Base-by-base conservation (phyloP, 306 rosid genomes). In the Lablab purpureus region DNA sequence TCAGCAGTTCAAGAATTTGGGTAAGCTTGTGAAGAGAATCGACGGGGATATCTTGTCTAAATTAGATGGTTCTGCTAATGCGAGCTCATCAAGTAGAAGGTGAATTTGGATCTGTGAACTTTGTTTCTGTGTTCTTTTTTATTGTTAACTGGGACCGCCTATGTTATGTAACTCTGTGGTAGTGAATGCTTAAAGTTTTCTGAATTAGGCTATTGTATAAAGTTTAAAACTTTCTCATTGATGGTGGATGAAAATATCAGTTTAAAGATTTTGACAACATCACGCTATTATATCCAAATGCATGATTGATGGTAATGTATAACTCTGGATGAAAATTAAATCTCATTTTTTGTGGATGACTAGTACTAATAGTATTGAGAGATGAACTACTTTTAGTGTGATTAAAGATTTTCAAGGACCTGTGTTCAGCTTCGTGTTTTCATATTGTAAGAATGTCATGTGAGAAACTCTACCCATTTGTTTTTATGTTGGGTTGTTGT, bases 1-100 rank as follows among this genome's bases (percentile, higher is more conserved):
- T 56, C 79, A 87, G 4, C 98, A 89, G 51, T 95, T 81, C 74
- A 93, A 88, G 87, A 87, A 93, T 85, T 84, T 95, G 81, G 96
- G 83, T 19, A 89, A 81, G 65, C 83, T 93, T 25, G 96, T 95
- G 52, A 85, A 85, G 75, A 87, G 49, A 27, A 67, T 93, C 65
- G 82, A 89, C 32, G 17, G 45, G 18, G 78, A 76, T 60, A 82
- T 93, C 58, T 63, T 95, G 83, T 90, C 93, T 68, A 90, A 87
- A 63, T 71, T 91, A 28, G 86, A 81, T 32, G 92, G 78, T 65
- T 80, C 91, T 70, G 68, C 93, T n/a, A 75, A 75, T 17, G 63
- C 93, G 10, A 47, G 65, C 70, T 84, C 82, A 7, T 81, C 91
- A 10, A 86, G 75, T 76, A 83, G 84, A 52, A 86, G 98, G 97